Evolutionary conservation across 306 rosid genomes (phyloP), one percentile per base, ranked within the genome.

Genomic region (Urtica urens): DNA sequence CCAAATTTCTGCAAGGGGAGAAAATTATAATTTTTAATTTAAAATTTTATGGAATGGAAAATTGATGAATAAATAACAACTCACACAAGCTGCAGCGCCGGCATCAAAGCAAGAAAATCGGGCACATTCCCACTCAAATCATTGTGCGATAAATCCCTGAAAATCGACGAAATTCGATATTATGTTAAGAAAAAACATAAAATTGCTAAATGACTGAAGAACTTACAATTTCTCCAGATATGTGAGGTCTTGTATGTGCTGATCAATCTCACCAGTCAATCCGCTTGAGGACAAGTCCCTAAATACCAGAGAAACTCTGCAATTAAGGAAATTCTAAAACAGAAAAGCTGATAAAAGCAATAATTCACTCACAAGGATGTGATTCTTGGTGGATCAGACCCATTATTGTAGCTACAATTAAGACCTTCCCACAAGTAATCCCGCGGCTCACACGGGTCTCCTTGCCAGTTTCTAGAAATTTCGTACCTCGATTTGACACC

Each of bases 91-190:
- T 23, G 64, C 57, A 73, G 52, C 21, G 8, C 2, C 48, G 68
- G 59, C 69, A 70, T 27, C 25, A 59, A 52, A 39, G 64, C 17
- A 41, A 74, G 54, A 64, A 73, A 78, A 19, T 56, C 67, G 4
- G 80, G 77, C 17, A 78, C 25, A 23, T 52, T 4, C 49, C 77
- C 84, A 4, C 50, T 57, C 28, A 76, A 52, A 29, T 13, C 61
- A 51, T 76, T 76, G 44, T 64, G 24, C 31, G 78, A 76, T 44
- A 72, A 30, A 66, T 64, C 78, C 69, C 82, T 76, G 63, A 31
- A 57, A 10, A 16, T 35, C 4, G 5, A 16, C 13, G 46, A 26
- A 42, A 19, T 53, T 24, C 18, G 3, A 23, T 17, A 51, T 24
- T 28, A 2, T 25, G 33, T 28, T 35, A 9, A 35, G 0, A 35